Base-by-base conservation (phyloP, 495 filamentous ascomycete genomes). In the Xylaria palmicola region DNA sequence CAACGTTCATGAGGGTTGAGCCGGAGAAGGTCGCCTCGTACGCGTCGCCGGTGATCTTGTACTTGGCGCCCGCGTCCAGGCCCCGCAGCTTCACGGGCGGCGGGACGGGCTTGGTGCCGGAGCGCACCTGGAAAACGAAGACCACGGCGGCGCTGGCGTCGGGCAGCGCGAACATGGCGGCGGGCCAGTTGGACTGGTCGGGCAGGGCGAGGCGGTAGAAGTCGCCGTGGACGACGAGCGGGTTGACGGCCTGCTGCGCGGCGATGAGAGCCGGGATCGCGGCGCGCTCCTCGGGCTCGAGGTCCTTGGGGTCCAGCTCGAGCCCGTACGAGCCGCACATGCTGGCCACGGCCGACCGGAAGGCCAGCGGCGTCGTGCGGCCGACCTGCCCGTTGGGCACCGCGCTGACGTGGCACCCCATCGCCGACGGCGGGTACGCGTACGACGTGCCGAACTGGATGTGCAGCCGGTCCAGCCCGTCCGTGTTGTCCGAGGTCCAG, bases 301-400 rank as follows among this genome's bases (percentile, higher is more conserved):
- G 70, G 1, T 72, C 71, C 2, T 68, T 73, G 5, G 81, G 81
- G 51, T 84, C 71, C 10, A 84, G 73, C 45, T 85, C 81, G 15
- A 85, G 69, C 2, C 83, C 82, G 44, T 82, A 85, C 1, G 80
- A 83, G 1, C 83, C 82, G 50, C 81, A 82, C 81, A 84, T 84
- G 67, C 83, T 81, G 4, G 83, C 83, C 3, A 84, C 82, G 27
- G 83, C 80, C 0, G 74, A 79, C 30, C 83, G 79, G 73, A 84
- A 83, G 10, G 66, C 61, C 0, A 84, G 66, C 0, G 79, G 76
- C 0, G 79, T 71, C 1, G 75, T 81, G 3, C 83, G 76, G 0
- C 74, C 73, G 0, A 81, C 81, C 34, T 80, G 75, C 7, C 76
- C 71, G 56, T 85, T 85, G 0, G 83, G 83, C 1, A 83, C 76